phyloP scores from a whole-genome alignment of 805 yeast species.

The Saccharomycopsis selenospora region DNA sequence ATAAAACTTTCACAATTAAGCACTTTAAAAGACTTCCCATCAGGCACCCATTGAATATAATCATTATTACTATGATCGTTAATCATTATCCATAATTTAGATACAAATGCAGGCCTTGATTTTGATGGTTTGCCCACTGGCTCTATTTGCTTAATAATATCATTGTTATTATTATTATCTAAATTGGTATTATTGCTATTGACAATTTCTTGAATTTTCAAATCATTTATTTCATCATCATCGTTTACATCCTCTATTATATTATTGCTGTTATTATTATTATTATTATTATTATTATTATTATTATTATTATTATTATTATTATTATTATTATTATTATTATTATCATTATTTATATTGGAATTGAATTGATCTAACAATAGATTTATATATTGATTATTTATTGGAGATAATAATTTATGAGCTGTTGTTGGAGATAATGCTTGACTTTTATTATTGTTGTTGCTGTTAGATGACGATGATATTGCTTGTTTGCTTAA shows the following conservation, averaged over 20 bases:
- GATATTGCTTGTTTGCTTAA: too few species aligned
- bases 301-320: neutral
- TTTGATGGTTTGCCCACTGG: too few species aligned
- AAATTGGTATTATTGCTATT: too few species aligned
- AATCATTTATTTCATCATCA: too few species aligned
- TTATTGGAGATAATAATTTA: neutral
- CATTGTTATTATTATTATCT: too few species aligned
- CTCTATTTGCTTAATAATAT: too few species aligned
- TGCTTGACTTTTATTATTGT: neutral
- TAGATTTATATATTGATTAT: neutral
- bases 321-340: neutral
- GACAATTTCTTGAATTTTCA: too few species aligned
- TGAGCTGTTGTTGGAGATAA: conserved; percentile 9
- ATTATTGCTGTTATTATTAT: neutral
- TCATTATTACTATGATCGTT: conserved; percentile 66
- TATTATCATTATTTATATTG: too few species aligned
- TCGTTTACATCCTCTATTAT: too few species aligned
- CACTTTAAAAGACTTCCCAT: conserved; percentile 82
- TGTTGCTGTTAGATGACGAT: conserved; percentile 52
- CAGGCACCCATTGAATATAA: conserved; percentile 76
- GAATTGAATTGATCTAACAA: neutral
- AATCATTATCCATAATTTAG: conserved; percentile 93
- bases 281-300: neutral
- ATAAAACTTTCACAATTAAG: conserved; percentile 75
- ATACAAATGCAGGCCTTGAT: conserved; percentile 80